phyloP scores from a whole-genome alignment of 495 filamentous ascomycete genomes.

The Chlorociboria aeruginascens region DNA sequence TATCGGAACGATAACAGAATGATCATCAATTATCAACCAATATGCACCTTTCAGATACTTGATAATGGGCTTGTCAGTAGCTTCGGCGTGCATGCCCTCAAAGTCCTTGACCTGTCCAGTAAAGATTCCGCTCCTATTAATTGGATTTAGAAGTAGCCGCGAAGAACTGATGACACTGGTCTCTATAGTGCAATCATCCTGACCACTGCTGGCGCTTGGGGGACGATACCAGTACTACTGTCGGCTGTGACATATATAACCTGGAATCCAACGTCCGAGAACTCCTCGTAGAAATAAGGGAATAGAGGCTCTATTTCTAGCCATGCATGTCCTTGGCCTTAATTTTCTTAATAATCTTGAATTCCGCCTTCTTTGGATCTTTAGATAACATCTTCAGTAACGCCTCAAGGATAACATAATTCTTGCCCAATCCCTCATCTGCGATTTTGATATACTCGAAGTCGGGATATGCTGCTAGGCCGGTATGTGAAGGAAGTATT shows the following conservation, averaged over 20 bases:
- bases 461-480: conserved; percentile 71
- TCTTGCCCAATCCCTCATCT: conserved; percentile 67
- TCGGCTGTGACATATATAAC: conserved; percentile 87
- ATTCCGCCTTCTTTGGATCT: conserved; percentile 95
- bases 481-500: conserved; percentile 80
- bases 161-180: conserved; percentile 65
- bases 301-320: conserved; percentile 91
- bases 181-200: conserved; percentile 86
- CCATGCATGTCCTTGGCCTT: conserved; percentile 83
- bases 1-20: conserved; percentile 96
- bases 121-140: conserved; percentile 72
- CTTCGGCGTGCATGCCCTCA: conserved; percentile 81
- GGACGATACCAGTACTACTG: conserved; percentile 89
- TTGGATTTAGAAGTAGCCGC: conserved; percentile 77
- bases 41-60: conserved; percentile 74
- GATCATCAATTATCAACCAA: conserved; percentile 74
- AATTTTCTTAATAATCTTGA: conserved; percentile 69
- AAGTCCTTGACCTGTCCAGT: conserved; percentile 76
- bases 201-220: conserved; percentile 93
- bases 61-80: conserved; percentile 89
- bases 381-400: conserved; percentile 83
- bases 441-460: conserved; percentile 91
- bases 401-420: conserved; percentile 82
- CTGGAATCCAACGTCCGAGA: conserved; percentile 77
- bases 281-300: conserved; percentile 86